Evolutionary conservation across 352 stramenopile genomes (phyloP).

Genomic region (Elongisporangium senticosum): DNA sequence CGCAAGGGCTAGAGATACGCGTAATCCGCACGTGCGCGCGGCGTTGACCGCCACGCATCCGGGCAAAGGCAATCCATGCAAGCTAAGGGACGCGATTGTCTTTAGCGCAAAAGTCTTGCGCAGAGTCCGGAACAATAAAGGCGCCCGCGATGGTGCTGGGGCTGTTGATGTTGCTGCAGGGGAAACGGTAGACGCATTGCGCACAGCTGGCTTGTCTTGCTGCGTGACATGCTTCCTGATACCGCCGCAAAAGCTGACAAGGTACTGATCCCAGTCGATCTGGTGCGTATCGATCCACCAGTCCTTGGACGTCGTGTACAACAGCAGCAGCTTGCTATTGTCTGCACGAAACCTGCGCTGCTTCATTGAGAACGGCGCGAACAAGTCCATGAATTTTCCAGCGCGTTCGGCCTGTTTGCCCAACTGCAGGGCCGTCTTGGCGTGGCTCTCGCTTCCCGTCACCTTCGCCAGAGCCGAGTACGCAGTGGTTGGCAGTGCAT

Average conservation of each 20-base stretch:
- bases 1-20: background rate
- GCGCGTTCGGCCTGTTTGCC: slow-evolving; percentile 74
- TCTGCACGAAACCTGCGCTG: slow-evolving; percentile 76
- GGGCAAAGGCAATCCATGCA: no score
- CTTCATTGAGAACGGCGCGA: slow-evolving; percentile 84
- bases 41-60: no score
- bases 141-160: no score
- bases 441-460: slow-evolving; percentile 47
- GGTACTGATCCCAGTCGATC: slow-evolving; percentile 83
- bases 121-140: no score
- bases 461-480: slow-evolving; percentile 74
- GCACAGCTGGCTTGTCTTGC: slow-evolving; percentile 25
- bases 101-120: no score
- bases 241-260: slow-evolving; percentile 79
- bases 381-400: slow-evolving; percentile 68
- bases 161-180: no score
- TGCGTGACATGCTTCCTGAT: slow-evolving; percentile 78
- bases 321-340: slow-evolving; percentile 28
- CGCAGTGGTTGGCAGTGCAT: slow-evolving; percentile 70
- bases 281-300: slow-evolving; percentile 72
- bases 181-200: no score
- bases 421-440: slow-evolving; percentile 55
- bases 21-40: no score
- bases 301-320: slow-evolving; percentile 17
- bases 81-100: no score